These are phyloP conservation scores for Cardamine occulta DNA, from an alignment of 345 rosid species.

Conservation along the genomic window DNA sequence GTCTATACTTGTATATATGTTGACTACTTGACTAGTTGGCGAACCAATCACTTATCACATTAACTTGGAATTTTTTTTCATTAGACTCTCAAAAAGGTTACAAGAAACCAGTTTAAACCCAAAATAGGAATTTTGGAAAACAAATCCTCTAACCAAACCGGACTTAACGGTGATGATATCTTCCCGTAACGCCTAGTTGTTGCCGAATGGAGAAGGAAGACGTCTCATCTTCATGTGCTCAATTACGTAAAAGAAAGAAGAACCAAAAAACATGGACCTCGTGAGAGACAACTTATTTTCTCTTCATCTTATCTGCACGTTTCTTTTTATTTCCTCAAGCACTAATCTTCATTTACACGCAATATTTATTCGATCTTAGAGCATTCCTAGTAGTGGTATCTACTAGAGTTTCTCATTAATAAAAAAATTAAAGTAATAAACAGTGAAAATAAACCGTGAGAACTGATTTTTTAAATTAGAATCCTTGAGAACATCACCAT, in stretches of 20 bases:
- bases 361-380: conserved; percentile 9
- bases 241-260: conserved; percentile 39
- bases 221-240: conserved; percentile 9
- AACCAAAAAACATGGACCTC: conserved; percentile 38
- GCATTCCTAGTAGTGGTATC: no score
- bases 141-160: conserved; percentile 1
- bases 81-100: neutral
- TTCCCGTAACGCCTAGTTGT: conserved; percentile 15
- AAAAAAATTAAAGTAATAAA: no score
- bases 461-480: no score
- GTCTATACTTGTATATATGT: neutral
- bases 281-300: conserved; percentile 25
- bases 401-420: no score
- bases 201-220: conserved; percentile 19
- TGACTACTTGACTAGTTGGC: neutral
- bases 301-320: conserved; percentile 24
- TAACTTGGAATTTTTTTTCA: neutral
- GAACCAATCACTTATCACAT: neutral
- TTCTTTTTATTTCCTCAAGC: neutral
- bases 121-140: neutral
- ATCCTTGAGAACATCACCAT: no score
- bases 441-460: no score
- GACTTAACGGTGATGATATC: neutral
- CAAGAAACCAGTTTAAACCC: conserved; percentile 20
- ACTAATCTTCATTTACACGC: conserved; percentile 20